Conservation (phyloP, 164 flowering plant genomes). For the Aristolochia californica region DNA sequence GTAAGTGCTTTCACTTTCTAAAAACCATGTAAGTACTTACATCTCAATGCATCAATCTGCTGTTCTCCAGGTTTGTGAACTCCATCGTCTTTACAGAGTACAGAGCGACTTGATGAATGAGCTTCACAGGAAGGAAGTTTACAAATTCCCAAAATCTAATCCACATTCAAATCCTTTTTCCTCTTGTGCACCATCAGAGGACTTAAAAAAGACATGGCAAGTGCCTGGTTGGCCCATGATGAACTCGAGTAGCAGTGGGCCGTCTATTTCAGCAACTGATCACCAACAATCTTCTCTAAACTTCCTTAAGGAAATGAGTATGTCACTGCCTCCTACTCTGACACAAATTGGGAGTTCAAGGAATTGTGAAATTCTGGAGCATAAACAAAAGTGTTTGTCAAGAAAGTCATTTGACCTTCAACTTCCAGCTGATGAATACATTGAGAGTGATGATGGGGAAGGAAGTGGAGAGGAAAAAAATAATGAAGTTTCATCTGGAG, state of each 20-base stretch:
- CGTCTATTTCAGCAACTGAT: conserved; percentile 38
- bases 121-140: conserved; percentile 37
- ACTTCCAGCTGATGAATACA: conserved; percentile 78
- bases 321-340: conserved; percentile 20
- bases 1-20: too few species aligned
- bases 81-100: conserved; percentile 77
- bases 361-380: conserved; percentile 38
- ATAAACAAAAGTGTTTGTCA: conserved; percentile 44
- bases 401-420: conserved; percentile 71
- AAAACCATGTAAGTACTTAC: background rate
- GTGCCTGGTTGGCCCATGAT: conserved; percentile 26
- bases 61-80: conserved; percentile 59
- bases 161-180: conserved; percentile 37
- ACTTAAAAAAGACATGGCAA: conserved; percentile 35
- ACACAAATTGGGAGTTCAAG: conserved; percentile 36
- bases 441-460: conserved; percentile 56
- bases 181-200: conserved; percentile 43
- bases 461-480: conserved; percentile 19
- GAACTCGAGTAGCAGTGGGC: conserved; percentile 29
- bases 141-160: conserved; percentile 29
- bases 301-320: conserved; percentile 33
- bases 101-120: conserved; percentile 87
- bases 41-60: background rate
- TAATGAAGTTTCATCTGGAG: conserved; percentile 8
- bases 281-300: conserved; percentile 32